Percentiles rank a stretch among this genome's conserved stretches.
phyloP scores from a whole-genome alignment of 768 basidiomycete genomes.

The Macrocybe gigantea region DNA sequence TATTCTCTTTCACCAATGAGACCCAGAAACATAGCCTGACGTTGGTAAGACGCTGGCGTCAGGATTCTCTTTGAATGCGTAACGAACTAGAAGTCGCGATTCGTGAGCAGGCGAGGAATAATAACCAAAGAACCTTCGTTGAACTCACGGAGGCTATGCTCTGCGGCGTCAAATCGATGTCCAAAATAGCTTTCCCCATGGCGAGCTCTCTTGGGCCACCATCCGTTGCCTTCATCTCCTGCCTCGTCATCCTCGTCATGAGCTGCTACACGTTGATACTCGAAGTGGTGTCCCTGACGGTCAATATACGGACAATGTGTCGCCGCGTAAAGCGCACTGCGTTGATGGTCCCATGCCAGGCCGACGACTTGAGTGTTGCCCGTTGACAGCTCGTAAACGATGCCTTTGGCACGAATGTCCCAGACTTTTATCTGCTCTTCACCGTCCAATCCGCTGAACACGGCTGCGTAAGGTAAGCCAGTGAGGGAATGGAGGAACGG shows the following conservation, averaged over 20 bases:
- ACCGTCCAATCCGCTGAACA: constrained; percentile 23
- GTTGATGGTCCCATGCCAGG: constrained; percentile 27
- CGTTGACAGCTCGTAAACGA: constrained; percentile 36
- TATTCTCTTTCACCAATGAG: too few relatives aligned
- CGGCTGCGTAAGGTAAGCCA: constrained; percentile 9
- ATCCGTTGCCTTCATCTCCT: too few relatives aligned
- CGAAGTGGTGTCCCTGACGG: constrained; percentile 8
- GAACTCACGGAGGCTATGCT: neutral
- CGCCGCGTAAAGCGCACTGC: constrained; percentile 25
- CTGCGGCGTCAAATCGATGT: neutral
- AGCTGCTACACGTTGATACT: constrained; percentile 10
- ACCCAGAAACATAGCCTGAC: too few relatives aligned
- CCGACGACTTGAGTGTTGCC: constrained; percentile 34
- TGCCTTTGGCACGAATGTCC: constrained; percentile 30
- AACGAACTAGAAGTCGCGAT: neutral
- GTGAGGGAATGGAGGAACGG: neutral
- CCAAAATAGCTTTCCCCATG: neutral
- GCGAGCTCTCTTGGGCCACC: neutral
- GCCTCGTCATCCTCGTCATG: too few relatives aligned
- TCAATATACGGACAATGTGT: constrained; percentile 26
- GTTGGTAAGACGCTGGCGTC: neutral
- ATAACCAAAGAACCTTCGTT: too few relatives aligned
- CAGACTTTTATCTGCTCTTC: constrained; percentile 33
- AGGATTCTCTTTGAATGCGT: constrained; percentile 2
- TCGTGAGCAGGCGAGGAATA: neutral